Evolutionary conservation across 2,329 filamentous ascomycete genomes (phyloP).

Genomic region (Xenosphaeropsis pyriputrescens): DNA sequence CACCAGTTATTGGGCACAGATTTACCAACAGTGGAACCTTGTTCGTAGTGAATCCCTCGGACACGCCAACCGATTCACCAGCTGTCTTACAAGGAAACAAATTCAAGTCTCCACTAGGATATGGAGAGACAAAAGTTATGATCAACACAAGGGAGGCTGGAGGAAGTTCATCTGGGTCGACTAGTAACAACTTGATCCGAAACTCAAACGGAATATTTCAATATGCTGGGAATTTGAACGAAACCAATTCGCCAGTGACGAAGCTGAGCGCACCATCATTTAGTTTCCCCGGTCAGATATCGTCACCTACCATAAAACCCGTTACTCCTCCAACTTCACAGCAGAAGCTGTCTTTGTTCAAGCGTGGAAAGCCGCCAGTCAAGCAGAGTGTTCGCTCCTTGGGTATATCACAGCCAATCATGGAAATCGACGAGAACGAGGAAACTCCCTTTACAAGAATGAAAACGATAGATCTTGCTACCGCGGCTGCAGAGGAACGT

Average conservation of each 20-base stretch:
- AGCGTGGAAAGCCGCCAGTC: slow-evolving; percentile 8
- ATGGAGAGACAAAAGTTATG: neutral
- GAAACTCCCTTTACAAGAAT: slow-evolving; percentile 13
- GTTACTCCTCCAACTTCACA: too few species aligned
- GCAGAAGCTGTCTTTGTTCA: slow-evolving; percentile 4
- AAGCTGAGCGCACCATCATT: too few species aligned
- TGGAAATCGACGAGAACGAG: slow-evolving; percentile 3
- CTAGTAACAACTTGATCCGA: neutral
- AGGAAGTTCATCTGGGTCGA: neutral
- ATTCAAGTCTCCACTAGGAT: neutral
- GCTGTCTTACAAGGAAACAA: neutral
- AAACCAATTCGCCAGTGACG: too few species aligned
- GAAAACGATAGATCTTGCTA: slow-evolving; percentile 17
- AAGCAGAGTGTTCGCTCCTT: slow-evolving; percentile 13
- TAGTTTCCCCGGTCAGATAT: too few species aligned
- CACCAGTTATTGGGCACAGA: slow-evolving; percentile 10
- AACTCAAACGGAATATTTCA: neutral
- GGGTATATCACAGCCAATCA: slow-evolving; percentile 16
- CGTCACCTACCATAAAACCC: too few species aligned
- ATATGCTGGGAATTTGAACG: neutral
- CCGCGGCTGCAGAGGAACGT: slow-evolving; percentile 15
- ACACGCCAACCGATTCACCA: slow-evolving; percentile 11
- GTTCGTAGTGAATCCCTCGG: slow-evolving; percentile 17
- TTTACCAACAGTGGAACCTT: slow-evolving; percentile 12
- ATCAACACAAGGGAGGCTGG: neutral